phyloP scores from a whole-genome alignment of 2,329 filamentous ascomycete genomes.

The Fusarium kyushuense region DNA sequence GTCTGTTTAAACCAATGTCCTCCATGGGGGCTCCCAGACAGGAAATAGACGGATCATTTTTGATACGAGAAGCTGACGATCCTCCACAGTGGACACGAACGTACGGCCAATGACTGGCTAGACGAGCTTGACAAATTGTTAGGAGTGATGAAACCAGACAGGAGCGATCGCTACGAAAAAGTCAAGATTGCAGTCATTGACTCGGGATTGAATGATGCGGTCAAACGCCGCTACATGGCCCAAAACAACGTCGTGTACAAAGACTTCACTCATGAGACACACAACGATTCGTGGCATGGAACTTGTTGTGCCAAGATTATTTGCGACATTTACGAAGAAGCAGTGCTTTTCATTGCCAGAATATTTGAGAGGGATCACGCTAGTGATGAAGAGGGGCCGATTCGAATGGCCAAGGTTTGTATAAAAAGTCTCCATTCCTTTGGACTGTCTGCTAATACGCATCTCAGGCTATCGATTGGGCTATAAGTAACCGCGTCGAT shows the following conservation, averaged over 20 bases:
- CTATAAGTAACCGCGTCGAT: not conserved
- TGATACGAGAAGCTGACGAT: not conserved
- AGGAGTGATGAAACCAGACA: not conserved
- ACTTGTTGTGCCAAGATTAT: not conserved
- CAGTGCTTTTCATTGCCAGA: not conserved
- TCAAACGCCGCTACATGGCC: not conserved
- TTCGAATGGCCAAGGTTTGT: not conserved
- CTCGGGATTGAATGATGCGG: not conserved
- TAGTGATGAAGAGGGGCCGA: not conserved
- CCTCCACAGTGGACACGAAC: not conserved
- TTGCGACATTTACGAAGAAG: not conserved
- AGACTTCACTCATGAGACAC: not conserved
- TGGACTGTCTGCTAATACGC: not conserved
- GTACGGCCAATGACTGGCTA: not conserved
- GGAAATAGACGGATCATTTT: not conserved
- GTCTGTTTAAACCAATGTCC: fast-evolving
- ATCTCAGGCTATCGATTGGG: not conserved
- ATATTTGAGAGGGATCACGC: not conserved
- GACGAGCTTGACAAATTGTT: not conserved
- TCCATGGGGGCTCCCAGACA: too few species aligned
- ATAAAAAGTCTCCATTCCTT: fast-evolving
- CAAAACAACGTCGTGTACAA: not conserved
- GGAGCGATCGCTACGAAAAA: not conserved
- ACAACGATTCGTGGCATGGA: not conserved
- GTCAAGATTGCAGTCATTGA: not conserved